Conservation (phyloP, 1,139 yeast genomes). For the Protomyces gravidus region DNA sequence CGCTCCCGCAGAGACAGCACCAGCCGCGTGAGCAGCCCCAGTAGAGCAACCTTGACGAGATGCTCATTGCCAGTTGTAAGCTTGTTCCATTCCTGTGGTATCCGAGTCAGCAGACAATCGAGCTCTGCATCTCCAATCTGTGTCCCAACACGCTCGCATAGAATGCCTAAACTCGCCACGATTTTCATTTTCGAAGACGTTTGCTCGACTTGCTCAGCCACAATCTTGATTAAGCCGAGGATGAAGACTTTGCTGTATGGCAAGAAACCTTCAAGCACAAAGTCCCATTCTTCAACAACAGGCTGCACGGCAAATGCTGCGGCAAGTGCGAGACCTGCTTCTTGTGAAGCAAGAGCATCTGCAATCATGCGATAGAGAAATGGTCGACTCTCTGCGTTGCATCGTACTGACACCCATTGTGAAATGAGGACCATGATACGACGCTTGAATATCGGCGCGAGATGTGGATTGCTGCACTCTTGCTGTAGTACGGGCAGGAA, state of each 20-base stretch:
- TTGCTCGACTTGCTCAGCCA: slow-evolving; percentile 50
- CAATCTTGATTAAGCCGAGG: slow-evolving; percentile 15
- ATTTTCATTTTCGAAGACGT: slow-evolving; percentile 74
- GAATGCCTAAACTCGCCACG: slow-evolving; percentile 59
- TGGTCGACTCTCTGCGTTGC: slow-evolving; percentile 56
- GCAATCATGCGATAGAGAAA: slow-evolving; percentile 56
- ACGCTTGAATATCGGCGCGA: slow-evolving; percentile 56
- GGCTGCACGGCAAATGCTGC: slow-evolving; percentile 60
- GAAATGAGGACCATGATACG: slow-evolving; percentile 69
- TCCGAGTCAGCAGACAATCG: slow-evolving; percentile 53
- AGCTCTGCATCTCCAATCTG: slow-evolving; percentile 35
- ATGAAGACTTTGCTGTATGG: slow-evolving; percentile 54
- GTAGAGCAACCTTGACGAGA: slow-evolving; percentile 61
- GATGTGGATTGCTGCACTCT: slow-evolving; percentile 33
- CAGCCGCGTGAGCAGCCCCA: slow-evolving; percentile 64
- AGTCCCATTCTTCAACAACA: slow-evolving; percentile 82
- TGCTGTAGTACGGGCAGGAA: slow-evolving; percentile 62
- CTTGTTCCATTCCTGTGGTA: slow-evolving; percentile 73
- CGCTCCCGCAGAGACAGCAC: slow-evolving; percentile 59
- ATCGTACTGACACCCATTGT: slow-evolving; percentile 73
- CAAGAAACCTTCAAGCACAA: slow-evolving; percentile 59
- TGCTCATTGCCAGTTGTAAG: slow-evolving; percentile 53
- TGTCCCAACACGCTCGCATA: slow-evolving; percentile 53
- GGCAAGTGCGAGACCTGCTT: slow-evolving; percentile 70
- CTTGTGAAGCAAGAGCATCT: slow-evolving; percentile 52